Base-by-base conservation (phyloP, 306 rosid species). In the Calophaca sinica region DNA sequence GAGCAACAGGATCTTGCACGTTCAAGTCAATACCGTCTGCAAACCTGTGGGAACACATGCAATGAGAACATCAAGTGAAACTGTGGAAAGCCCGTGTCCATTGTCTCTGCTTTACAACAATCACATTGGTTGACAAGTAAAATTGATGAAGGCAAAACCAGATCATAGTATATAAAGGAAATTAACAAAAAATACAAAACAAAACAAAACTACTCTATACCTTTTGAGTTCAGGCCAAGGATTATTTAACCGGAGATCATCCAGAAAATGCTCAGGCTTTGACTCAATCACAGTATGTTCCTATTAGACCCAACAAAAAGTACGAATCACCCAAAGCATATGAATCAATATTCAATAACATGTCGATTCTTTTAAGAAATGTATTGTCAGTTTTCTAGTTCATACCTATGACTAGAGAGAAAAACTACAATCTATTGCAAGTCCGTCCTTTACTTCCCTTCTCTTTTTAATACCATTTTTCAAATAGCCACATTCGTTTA, bases 191-290 rank as follows among this genome's bases (percentile, higher is more conserved):
- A 65, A 63, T 28, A n/a, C n/a, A 66, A 42, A 72, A 74, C 49
- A 31, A 46, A 66, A 12, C 67, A 64, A 75, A 50, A 61, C 29
- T 80, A 74, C 46, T 72, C 3, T 42, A 33, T 76, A 94, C 99
- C 96, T 88, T 86, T 73, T 83, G 62, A 94, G 96, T 88, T 94
- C 97, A 53, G 92, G 92, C 99, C 99, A 94, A 58, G 99, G 97
- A 80, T 90, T 94, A 87, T 94, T 90, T 77, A 94, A 86, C 58
- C 99, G 96, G 62, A 94, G 97, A 81, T 92, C 99, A 78, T 94
- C 97, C 80, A 94, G 82, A 83, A 92, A 94, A 89, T 94, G 99
- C 31, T 92, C 99, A 58, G 99, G 99, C 86, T 94, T 94, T 62
- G 99, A 89, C 83, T 94, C 99, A 60, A 94, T 80, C 67, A 92